These are phyloP conservation scores for Apophysomyces elegans DNA, from an alignment of 371 early-diverging fungal genomes.

Conservation along the genomic window DNA sequence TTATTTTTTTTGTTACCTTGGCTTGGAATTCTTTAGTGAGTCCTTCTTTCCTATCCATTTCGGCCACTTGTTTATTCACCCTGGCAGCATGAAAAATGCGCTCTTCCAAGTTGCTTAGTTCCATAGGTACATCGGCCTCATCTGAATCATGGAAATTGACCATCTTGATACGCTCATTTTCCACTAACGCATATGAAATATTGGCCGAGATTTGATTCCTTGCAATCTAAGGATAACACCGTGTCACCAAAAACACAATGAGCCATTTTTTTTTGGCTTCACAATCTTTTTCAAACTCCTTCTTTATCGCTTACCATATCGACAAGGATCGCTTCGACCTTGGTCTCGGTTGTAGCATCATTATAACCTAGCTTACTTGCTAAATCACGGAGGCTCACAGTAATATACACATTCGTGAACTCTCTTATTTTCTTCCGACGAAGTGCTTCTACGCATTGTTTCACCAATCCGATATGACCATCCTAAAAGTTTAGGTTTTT, in stretches of 20 bases:
- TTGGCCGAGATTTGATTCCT: slow-evolving; percentile 65
- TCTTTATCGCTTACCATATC: slow-evolving; percentile 50
- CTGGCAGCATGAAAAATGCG: slow-evolving; percentile 50
- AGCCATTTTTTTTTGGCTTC: too few relatives aligned
- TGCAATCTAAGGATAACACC: slow-evolving; percentile 41
- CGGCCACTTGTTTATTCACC: slow-evolving; percentile 40
- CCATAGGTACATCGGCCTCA: slow-evolving; percentile 46
- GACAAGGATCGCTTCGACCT: slow-evolving; percentile 51
- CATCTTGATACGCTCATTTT: slow-evolving; percentile 55
- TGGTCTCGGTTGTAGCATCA: slow-evolving; percentile 19
- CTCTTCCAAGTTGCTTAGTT: slow-evolving; percentile 49
- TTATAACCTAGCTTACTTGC: slow-evolving; percentile 54
- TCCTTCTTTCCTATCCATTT: slow-evolving; percentile 54
- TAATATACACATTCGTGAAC: slow-evolving; percentile 78
- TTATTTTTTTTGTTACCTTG: slow-evolving; percentile 37
- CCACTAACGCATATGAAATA: slow-evolving; percentile 48
- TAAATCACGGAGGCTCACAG: slow-evolving; percentile 74
- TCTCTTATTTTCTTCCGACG: slow-evolving; percentile 66
- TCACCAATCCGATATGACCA: slow-evolving; percentile 71
- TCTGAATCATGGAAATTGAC: slow-evolving; percentile 70
- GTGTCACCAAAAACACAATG: slow-evolving; percentile 18
- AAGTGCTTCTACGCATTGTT: slow-evolving; percentile 66
- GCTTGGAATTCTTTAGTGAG: slow-evolving; percentile 57
- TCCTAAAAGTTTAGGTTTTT: slow-evolving; percentile 34
- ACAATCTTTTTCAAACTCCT: not conserved